A percentile compares a stretch with the other conserved stretches of the same genome.
phyloP scores from a whole-genome alignment of 73 alveolate species.

The Paramecium tetraurelia region DNA sequence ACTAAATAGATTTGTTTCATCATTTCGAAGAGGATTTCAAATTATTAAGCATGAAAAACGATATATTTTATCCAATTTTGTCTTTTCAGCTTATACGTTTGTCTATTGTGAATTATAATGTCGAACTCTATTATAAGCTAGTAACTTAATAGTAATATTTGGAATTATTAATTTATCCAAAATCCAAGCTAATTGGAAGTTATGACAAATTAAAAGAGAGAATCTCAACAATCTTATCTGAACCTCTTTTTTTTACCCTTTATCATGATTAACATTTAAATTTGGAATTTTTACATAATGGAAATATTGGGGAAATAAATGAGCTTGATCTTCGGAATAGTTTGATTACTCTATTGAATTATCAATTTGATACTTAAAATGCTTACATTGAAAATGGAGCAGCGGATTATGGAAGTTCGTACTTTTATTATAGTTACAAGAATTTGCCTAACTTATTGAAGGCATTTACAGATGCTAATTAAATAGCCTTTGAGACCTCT shows the following conservation, averaged over 20 bases:
- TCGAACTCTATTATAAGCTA: neutral
- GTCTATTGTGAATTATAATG: neutral
- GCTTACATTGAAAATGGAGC: neutral
- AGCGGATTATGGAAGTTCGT: neutral
- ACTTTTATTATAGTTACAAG: neutral
- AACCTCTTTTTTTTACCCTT: neutral
- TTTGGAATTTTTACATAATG: neutral
- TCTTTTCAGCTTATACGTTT: neutral
- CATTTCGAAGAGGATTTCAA: neutral
- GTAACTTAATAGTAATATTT: neutral
- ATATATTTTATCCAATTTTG: neutral
- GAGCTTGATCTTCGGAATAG: neutral
- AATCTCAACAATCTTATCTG: neutral
- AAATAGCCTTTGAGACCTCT: neutral
- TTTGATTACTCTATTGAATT: neutral
- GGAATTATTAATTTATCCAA: neutral
- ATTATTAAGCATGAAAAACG: neutral
- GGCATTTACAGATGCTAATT: neutral
- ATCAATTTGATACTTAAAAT: neutral
- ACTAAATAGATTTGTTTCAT: neutral
- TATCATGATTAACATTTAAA: neutral
- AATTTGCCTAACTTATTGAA: neutral
- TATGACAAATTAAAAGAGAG: neutral
- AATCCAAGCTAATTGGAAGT: neutral
- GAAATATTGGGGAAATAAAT: neutral